phyloP scores from a whole-genome alignment of 2,329 filamentous ascomycete genomes.

The Alternaria ventricosa region DNA sequence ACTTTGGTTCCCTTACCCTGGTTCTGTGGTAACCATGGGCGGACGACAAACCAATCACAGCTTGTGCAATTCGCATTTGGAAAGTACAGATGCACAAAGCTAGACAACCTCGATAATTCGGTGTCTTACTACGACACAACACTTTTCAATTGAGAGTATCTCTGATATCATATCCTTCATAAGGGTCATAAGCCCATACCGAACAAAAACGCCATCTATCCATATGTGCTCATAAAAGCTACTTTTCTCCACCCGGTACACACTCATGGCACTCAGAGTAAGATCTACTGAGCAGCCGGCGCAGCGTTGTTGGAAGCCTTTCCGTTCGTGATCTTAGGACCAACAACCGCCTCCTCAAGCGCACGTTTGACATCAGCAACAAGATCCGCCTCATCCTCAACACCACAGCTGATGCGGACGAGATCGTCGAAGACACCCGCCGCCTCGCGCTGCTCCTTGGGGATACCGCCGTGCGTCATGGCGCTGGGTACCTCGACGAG shows the following conservation, averaged over 20 bases:
- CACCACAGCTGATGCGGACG: constrained; percentile 88
- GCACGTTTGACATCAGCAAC: constrained; percentile 82
- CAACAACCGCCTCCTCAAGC: constrained; percentile 74
- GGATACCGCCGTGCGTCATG: constrained; percentile 98
- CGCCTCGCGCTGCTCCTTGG: constrained; percentile 84
- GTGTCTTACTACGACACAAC: not conserved
- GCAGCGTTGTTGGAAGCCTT: not conserved
- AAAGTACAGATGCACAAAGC: too few species aligned
- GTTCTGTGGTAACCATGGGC: not conserved
- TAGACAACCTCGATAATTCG: too few species aligned
- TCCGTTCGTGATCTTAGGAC: constrained; percentile 48
- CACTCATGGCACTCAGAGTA: not conserved
- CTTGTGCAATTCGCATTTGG: not conserved
- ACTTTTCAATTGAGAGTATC: not conserved
- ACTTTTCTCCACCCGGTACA: not conserved
- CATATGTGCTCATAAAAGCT: not conserved
- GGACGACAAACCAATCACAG: not conserved
- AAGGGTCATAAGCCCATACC: not conserved
- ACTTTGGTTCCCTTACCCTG: not conserved
- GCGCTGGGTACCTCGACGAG: constrained; percentile 89
- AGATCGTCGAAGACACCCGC: constrained; percentile 96
- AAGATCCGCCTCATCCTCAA: constrained; percentile 89
- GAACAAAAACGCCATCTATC: constrained; percentile 1
- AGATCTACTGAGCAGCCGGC: not conserved
- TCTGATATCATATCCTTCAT: not conserved